Percentiles rank a stretch among this genome's conserved stretches.
phyloP scores from a whole-genome alignment of 495 filamentous ascomycete genomes.

The Pseudoneurospora amorphoporcata region DNA sequence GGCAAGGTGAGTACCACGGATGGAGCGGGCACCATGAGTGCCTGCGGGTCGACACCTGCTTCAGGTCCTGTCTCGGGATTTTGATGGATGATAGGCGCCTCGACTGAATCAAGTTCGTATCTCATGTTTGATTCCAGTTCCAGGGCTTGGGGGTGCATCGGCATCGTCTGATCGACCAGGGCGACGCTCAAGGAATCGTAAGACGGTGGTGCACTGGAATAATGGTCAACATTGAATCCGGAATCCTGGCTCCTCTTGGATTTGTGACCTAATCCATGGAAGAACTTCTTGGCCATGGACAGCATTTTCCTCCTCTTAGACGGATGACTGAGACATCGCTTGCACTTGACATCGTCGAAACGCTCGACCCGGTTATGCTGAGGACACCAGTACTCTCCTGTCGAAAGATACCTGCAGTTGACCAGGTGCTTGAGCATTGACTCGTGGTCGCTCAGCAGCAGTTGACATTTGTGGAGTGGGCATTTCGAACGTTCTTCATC shows the following conservation, averaged over 20 bases:
- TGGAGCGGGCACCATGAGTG: constrained; percentile 9
- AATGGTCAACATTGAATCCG: constrained; percentile 12
- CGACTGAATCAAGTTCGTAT: constrained; percentile 36
- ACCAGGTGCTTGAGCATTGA: constrained; percentile 36
- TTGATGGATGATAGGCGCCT: constrained; percentile 9
- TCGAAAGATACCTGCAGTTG: constrained; percentile 29
- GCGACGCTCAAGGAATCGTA: constrained; percentile 30
- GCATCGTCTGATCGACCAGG: neutral
- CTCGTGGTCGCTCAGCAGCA: constrained; percentile 33
- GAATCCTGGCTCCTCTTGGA: constrained; percentile 16
- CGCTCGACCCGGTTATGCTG: constrained; percentile 37
- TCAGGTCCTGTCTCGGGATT: constrained; percentile 4
- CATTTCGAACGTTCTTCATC: constrained; percentile 30
- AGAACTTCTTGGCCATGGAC: constrained; percentile 37
- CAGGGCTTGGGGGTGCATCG: neutral
- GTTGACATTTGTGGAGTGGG: constrained; percentile 32
- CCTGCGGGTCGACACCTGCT: constrained; percentile 21
- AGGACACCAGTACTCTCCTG: constrained; percentile 38
- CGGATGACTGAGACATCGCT: constrained; percentile 32
- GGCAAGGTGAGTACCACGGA: neutral
- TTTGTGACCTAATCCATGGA: constrained; percentile 37
- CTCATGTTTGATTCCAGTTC: constrained; percentile 35
- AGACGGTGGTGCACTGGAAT: constrained; percentile 23
- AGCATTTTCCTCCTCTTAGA: constrained; percentile 38
- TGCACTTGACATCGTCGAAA: constrained; percentile 38